phyloP scores from a whole-genome alignment of 2,329 filamentous ascomycete genomes.

The Cladosporium colombiae region DNA sequence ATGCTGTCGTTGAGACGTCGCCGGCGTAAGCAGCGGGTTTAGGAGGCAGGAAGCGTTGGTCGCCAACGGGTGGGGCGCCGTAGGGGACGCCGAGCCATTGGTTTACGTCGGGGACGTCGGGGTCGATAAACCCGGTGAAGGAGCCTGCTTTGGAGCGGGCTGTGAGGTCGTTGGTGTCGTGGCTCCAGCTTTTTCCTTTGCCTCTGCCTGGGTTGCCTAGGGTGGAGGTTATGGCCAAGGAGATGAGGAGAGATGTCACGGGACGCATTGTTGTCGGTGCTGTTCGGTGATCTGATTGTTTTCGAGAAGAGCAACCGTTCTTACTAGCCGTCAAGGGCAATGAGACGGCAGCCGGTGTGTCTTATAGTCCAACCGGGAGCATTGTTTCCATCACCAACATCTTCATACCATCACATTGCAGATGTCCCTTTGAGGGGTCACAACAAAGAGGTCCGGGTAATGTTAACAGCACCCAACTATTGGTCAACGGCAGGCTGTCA shows the following conservation, averaged over 20 bases:
- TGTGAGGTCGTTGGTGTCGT: background rate
- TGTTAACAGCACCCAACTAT: background rate
- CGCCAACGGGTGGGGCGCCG: conserved; percentile 9
- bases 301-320: background rate
- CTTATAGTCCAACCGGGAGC: background rate
- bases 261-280: background rate
- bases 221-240: background rate
- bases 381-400: background rate
- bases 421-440: background rate
- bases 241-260: background rate
- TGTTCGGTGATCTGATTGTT: background rate
- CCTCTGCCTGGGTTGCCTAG: background rate
- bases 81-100: conserved; percentile 17
- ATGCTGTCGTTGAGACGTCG: conserved; percentile 15
- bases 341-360: background rate
- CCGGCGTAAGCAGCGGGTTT: background rate
- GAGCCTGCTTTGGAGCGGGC: conserved; percentile 13
- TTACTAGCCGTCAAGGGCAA: background rate
- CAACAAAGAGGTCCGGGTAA: background rate
- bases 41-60: conserved; percentile 12
- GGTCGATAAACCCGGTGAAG: conserved; percentile 10
- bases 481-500: background rate
- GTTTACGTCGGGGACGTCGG: background rate
- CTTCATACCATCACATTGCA: background rate
- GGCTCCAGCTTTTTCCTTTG: background rate